Percentiles rank a stretch among this genome's conserved stretches.
Evolutionary conservation across 108 stramenopile species (phyloP).

Genomic region (Nitzschia palea): DNA sequence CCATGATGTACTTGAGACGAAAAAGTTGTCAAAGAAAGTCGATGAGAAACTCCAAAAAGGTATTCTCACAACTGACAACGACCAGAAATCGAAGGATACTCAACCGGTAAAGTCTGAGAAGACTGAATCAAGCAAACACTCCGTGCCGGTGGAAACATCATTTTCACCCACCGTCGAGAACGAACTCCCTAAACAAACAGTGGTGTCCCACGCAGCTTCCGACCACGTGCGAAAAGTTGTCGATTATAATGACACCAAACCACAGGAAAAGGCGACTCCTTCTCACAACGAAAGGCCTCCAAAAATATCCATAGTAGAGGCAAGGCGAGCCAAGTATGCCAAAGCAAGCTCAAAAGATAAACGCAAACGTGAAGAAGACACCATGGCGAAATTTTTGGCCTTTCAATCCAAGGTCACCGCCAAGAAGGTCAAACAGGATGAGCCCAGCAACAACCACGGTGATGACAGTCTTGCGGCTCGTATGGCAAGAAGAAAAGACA

Average conservation of each 20-base stretch:
- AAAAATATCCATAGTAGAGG: slow-evolving; percentile 54
- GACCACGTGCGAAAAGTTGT: too few relatives aligned
- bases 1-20: slow-evolving; percentile 63
- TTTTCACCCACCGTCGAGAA: neutral
- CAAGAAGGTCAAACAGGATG: neutral
- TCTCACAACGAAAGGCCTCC: neutral
- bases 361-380: slow-evolving; percentile 60
- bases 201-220: neutral
- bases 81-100: neutral
- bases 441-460: neutral
- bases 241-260: neutral
- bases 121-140: neutral
- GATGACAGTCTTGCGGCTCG: slow-evolving; percentile 61
- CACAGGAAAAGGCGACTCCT: neutral
- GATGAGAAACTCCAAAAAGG: slow-evolving; percentile 21
- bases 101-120: neutral
- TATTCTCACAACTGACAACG: neutral
- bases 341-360: slow-evolving; percentile 42
- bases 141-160: neutral
- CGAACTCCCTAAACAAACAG: neutral
- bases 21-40: slow-evolving; percentile 28
- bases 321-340: slow-evolving; percentile 65
- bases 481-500: slow-evolving; percentile 50
- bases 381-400: slow-evolving; percentile 57
- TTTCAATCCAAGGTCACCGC: slow-evolving; percentile 68